phyloP scores from a whole-genome alignment of 1,284 basidiomycete species.

The Ceratobasidium sp. region DNA sequence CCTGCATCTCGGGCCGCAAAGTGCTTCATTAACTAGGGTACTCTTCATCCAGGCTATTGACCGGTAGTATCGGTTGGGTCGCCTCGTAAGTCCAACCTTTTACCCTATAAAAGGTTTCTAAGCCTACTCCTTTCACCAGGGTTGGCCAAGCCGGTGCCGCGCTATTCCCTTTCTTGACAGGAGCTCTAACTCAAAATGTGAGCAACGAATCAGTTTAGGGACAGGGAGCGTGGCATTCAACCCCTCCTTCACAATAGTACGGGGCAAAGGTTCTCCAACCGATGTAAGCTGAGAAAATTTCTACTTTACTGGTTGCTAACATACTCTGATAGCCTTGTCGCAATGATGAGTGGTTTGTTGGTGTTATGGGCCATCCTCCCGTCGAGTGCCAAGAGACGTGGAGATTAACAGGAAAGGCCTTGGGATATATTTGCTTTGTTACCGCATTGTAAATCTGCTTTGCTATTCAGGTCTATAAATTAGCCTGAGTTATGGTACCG shows the following conservation, averaged over 20 bases:
- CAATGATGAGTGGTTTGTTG: slow-evolving; percentile 12
- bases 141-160: slow-evolving; percentile 31
- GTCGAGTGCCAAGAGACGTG: slow-evolving; percentile 30
- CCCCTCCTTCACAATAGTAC: background rate
- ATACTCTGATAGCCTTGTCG: slow-evolving; percentile 7
- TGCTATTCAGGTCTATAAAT: background rate
- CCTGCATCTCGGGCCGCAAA: background rate
- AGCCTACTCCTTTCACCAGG: background rate
- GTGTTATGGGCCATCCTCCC: slow-evolving; percentile 21
- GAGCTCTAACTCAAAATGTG: slow-evolving; percentile 33
- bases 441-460: background rate
- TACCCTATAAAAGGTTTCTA: background rate
- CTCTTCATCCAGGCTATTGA: slow-evolving; percentile 13
- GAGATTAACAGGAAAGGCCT: slow-evolving; percentile 9
- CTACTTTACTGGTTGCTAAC: background rate
- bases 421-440: background rate
- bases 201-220: too few species aligned
- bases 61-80: slow-evolving; percentile 32
- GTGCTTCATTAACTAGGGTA: background rate
- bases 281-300: background rate
- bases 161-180: slow-evolving; percentile 30
- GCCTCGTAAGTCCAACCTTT: slow-evolving; percentile 15
- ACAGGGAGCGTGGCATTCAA: background rate
- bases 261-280: slow-evolving; percentile 24
- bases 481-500: too few species aligned